Evolutionary conservation across 805 yeast genomes (phyloP).

Genomic region (Hanseniaspora lindneri): DNA sequence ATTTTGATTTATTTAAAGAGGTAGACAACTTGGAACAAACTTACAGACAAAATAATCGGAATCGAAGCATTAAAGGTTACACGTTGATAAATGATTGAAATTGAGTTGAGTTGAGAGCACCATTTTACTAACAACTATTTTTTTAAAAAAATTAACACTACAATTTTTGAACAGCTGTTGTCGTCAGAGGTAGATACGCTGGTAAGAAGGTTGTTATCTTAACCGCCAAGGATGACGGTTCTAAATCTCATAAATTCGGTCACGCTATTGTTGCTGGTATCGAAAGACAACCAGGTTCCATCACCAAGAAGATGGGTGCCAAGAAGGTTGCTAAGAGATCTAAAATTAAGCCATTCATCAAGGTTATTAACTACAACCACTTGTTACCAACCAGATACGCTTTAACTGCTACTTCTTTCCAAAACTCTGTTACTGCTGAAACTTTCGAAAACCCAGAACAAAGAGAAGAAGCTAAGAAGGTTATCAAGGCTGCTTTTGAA

Average conservation of each 20-base stretch:
- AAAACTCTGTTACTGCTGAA: slow-evolving; percentile 81
- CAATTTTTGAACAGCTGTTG: slow-evolving; percentile 57
- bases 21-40: too few species aligned
- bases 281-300: slow-evolving; percentile 96
- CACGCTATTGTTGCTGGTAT: slow-evolving; percentile 99
- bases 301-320: slow-evolving; percentile 85
- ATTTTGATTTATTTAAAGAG: too few species aligned
- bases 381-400: slow-evolving; percentile 99
- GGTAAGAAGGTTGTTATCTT: slow-evolving; percentile 99
- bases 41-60: too few species aligned
- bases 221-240: slow-evolving; percentile 96
- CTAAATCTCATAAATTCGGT: slow-evolving; percentile 97
- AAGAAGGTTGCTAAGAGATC: slow-evolving; percentile 96
- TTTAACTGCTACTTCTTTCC: slow-evolving; percentile 90
- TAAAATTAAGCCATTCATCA: slow-evolving; percentile 97
- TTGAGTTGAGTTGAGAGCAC: not conserved
- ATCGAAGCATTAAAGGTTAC: too few species aligned
- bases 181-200: slow-evolving; percentile 99
- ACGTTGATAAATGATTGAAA: too few species aligned
- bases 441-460: slow-evolving; percentile 95
- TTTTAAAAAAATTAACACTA: not conserved
- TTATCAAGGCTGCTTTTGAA: slow-evolving; percentile 97
- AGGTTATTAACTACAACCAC: slow-evolving; percentile 98
- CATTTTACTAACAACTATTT: slow-evolving; percentile 16
- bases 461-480: slow-evolving; percentile 98